Percentiles rank a stretch among this genome's conserved stretches.
phyloP scores from a whole-genome alignment of 352 stramenopile genomes.

The Plasmopara halstedii region DNA sequence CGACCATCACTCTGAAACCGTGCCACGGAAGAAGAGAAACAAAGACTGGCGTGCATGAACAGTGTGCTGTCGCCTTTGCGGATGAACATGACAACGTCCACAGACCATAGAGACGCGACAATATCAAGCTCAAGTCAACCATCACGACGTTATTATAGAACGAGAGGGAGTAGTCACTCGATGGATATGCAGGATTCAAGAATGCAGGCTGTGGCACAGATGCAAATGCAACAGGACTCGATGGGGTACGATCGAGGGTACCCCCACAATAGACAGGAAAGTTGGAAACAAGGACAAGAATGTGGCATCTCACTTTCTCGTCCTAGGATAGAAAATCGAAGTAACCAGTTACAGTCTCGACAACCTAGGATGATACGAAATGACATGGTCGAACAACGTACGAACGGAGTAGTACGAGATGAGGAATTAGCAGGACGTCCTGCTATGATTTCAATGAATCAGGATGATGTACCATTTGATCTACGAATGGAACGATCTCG shows the following conservation, averaged over 20 bases:
- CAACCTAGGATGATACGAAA: slow-evolving; percentile 2
- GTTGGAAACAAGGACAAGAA: slow-evolving; percentile 8
- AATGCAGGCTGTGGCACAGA: slow-evolving; percentile 18
- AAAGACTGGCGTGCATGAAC: slow-evolving; percentile 16
- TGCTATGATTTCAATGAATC: slow-evolving; percentile 22
- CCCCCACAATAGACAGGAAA: slow-evolving; percentile 2
- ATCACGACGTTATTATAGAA: slow-evolving; percentile 11
- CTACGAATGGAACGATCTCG: slow-evolving; percentile 3
- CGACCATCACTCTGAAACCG: slow-evolving; percentile 3
- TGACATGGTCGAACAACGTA: slow-evolving; percentile 3
- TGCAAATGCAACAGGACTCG: slow-evolving; percentile 33
- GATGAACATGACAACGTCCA: slow-evolving; percentile 29
- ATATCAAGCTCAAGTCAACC: neutral
- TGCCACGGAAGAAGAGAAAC: slow-evolving; percentile 4
- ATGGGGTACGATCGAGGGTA: slow-evolving; percentile 12
- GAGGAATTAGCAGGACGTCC: slow-evolving; percentile 9
- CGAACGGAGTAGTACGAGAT: neutral
- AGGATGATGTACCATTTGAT: slow-evolving; percentile 20
- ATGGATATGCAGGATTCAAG: slow-evolving; percentile 16
- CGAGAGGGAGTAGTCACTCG: slow-evolving; percentile 1
- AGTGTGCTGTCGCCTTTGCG: slow-evolving; percentile 29
- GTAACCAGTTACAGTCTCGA: slow-evolving; percentile 5
- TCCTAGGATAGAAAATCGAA: slow-evolving; percentile 1
- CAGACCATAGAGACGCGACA: slow-evolving; percentile 7
- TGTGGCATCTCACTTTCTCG: neutral